Evolutionary conservation across 805 yeast genomes (phyloP), one percentile per base, ranked within the genome.

Genomic region (Maudiozyma barnettii): DNA sequence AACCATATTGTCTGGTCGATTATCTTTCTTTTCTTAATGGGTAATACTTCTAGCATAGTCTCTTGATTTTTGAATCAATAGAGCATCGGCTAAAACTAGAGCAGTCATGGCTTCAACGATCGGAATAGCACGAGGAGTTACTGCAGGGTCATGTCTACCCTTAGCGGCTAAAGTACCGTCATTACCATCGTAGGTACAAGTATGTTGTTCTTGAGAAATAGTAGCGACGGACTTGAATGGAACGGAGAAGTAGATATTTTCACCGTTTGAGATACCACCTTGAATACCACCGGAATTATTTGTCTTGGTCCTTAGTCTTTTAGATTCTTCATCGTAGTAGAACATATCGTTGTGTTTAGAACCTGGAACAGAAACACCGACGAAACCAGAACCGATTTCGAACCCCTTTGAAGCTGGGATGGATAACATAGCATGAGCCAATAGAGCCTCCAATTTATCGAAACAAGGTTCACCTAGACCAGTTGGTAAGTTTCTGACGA

Each of bases 151-250:
- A 62, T 93, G 99, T 76, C 99, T 85, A 48, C 99, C 99, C 66
- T 91, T 82, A 33, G 99, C 96, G 45, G 93, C 95, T 50, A 93
- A 74, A 9, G 82, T 79, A 62, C 99, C 99, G 44, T 71, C 79
- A 55, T 77, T 75, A 59, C 99, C 99, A 22, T 85, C 90, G 70
- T 90, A 93, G 43, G 93, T 78, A 23, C 88, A 78, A 16, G 99
- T 93, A 39, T 74, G 69, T 73, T 93, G 99, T 60, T 84, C 93
- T 73, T 90, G 95, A 45, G 93, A 81, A 56, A 93, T 93, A 39
- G 99, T 93, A 44, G 99, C 99, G 16, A 96, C 97, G 2, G 98
- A 90, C 73, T 93, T 93, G 79, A 93, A 93, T 3, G 98, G 97
- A 41, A 93, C 91, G 22, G 86, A 83, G 68, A 93, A 93, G 72